Conservation (phyloP, 139 green algal species). For the Dunaliella sp. region DNA sequence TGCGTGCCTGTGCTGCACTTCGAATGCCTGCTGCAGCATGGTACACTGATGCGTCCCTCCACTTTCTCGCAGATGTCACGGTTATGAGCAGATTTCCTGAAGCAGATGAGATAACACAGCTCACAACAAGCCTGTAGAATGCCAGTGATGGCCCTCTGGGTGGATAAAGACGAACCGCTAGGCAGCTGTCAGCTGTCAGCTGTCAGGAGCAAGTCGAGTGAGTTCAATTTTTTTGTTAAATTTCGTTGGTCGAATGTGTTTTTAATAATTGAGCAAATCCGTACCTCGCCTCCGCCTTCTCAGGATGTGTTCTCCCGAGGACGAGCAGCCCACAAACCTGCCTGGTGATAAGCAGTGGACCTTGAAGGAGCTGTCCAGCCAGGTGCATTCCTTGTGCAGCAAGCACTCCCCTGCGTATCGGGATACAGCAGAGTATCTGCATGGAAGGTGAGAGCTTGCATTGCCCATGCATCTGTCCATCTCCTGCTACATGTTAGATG, state of each 20-base stretch:
- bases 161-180: background rate
- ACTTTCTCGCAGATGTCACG: constrained; percentile 33
- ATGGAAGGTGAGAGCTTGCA: background rate
- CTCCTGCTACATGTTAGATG: background rate
- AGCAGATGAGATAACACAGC: constrained; percentile 35
- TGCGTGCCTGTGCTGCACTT: background rate
- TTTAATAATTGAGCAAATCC: background rate
- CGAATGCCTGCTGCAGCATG: background rate
- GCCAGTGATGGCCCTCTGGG: background rate
- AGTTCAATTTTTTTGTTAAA: background rate
- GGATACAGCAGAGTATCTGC: background rate
- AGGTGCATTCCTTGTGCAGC: background rate
- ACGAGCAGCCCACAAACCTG: background rate
- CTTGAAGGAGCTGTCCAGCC: background rate
- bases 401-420: background rate
- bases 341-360: background rate
- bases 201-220: background rate
- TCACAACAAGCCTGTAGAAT: constrained; percentile 15
- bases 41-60: background rate
- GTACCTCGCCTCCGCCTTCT: too few relatives aligned
- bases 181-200: too few relatives aligned
- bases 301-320: background rate
- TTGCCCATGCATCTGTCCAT: background rate
- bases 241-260: background rate
- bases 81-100: constrained; percentile 61